phyloP scores from a whole-genome alignment of 306 rosid species.

The Cucurbita ficifolia region DNA sequence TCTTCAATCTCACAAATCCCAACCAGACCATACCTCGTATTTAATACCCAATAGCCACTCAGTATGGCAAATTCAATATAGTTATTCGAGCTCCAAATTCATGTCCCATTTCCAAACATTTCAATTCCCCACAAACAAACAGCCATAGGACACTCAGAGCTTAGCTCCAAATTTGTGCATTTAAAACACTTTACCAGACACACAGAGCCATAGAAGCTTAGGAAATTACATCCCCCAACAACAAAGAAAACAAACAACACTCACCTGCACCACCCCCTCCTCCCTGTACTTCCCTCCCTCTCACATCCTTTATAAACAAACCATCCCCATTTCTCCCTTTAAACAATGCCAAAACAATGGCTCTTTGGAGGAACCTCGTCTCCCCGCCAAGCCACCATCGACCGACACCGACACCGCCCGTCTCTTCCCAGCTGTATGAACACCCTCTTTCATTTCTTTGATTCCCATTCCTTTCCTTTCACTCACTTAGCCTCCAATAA shows the following conservation, averaged over 20 bases:
- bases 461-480: background rate
- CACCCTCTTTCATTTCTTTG: background rate
- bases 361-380: background rate
- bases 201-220: background rate
- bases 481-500: background rate
- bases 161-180: too few species aligned
- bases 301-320: background rate
- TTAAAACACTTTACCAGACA: too few species aligned
- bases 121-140: background rate
- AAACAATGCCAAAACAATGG: background rate
- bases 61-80: background rate
- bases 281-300: background rate
- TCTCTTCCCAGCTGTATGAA: background rate
- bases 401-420: background rate
- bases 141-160: too few species aligned
- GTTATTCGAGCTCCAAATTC: background rate
- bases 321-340: background rate
- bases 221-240: background rate
- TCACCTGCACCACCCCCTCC: background rate
- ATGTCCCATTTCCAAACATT: background rate
- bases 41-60: background rate
- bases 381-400: background rate
- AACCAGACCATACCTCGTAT: background rate
- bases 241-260: background rate
- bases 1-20: background rate